Evolutionary conservation across 805 yeast genomes (phyloP), one percentile per base, ranked within the genome.

Genomic region (Candida parachauliodes): DNA sequence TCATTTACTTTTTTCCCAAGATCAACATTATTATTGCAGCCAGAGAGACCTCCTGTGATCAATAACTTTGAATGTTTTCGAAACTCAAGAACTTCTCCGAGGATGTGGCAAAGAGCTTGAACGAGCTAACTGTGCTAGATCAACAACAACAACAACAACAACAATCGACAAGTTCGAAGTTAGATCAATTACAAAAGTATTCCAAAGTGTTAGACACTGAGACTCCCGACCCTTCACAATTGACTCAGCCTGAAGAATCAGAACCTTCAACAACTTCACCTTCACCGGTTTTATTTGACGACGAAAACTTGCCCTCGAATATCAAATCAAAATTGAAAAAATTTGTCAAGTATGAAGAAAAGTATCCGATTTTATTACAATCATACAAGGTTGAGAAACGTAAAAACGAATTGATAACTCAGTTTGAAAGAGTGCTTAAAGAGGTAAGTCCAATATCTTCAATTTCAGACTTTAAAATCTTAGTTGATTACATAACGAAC

Each of bases 371-470:
- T 29, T 65, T 91, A 11, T 70, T 88, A 35, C 83, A 83, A 30
- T 96, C 98, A 0, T 93, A 87, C 62, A 85, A 88, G 52, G 65
- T 72, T 1, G 96, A 89, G 56, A 87, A 84, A 62, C 67, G 73
- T 34, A 83, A 81, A 49, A 65, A 72, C 1, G 81, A 75, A 32
- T 68, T 81, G 30, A 72, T 88, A 7, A 65, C 54, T 4, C 51
- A 64, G 0, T 83, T 89, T 48, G 96, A 88, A 52, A 77, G 66
- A 39, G 74, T 83, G 10, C 62, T 91, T 42, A 70, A 76, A 36
- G 97, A 91, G 50, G 62, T 76, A 46, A 89, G 97, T 0, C 98
- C 98, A 0, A 72, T 86, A 34, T 72, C 84, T 1, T 74, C 81
- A 24, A 77, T 93, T 16, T 64, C 81, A 1, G 96, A 91, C 52